These are phyloP conservation scores for Schoenoplectus triqueter DNA, from an alignment of 202 grass and related monocot species.

Conservation along the genomic window DNA sequence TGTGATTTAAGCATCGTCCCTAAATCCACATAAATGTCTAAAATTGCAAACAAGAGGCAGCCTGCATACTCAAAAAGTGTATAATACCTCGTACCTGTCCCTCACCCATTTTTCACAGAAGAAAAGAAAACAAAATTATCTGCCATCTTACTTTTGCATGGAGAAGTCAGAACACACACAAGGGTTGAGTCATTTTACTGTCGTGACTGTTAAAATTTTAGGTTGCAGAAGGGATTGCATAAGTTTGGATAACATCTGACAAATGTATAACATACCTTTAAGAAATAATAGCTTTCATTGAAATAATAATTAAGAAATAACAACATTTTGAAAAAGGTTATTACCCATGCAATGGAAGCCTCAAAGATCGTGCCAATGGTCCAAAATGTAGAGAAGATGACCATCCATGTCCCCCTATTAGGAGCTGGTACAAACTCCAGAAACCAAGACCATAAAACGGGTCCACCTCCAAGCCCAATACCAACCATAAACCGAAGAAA, in stretches of 20 bases:
- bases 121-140: neutral
- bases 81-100: neutral
- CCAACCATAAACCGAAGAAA: conserved; percentile 87
- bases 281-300: neutral
- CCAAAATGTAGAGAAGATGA: conserved; percentile 93
- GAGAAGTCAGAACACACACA: neutral
- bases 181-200: neutral
- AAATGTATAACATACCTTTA: neutral
- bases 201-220: neutral
- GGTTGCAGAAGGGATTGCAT: neutral
- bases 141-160: neutral
- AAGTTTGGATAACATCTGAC: neutral
- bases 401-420: conserved; percentile 95
- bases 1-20: neutral
- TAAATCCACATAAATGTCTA: neutral
- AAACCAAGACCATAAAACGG: conserved; percentile 96
- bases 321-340: neutral
- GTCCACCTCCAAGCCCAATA: conserved; percentile 90
- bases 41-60: neutral
- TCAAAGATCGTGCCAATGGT: conserved; percentile 93
- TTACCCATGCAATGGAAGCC: conserved; percentile 98
- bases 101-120: neutral
- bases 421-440: conserved; percentile 96
- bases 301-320: conserved; percentile 26
- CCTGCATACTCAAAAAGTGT: neutral